phyloP scores from a whole-genome alignment of 345 rosid genomes.

The Bretschneidera sinensis region DNA sequence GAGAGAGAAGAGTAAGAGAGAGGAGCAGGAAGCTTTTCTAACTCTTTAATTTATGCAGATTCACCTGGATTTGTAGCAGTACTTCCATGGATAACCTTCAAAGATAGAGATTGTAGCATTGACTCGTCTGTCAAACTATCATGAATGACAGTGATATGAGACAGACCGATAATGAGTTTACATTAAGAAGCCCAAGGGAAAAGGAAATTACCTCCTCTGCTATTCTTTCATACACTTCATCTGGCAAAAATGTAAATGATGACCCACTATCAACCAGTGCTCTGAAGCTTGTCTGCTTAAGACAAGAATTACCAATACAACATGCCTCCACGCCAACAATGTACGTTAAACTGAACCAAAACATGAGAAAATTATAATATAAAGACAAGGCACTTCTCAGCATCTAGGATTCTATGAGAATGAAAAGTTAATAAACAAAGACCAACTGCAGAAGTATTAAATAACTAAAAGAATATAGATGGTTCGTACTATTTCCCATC shows the following conservation, averaged over 20 bases:
- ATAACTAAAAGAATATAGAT: constrained; percentile 3
- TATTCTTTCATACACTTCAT: constrained; percentile 42
- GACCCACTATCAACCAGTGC: constrained; percentile 78
- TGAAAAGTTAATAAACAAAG: neutral
- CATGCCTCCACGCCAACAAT: constrained; percentile 66
- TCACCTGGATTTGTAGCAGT: constrained; percentile 81
- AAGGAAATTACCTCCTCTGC: constrained; percentile 48
- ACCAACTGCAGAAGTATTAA: neutral
- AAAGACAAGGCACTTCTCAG: neutral
- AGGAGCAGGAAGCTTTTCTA: neutral
- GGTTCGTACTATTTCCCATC: constrained; percentile 57
- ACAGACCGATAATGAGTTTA: constrained; percentile 2
- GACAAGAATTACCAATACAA: constrained; percentile 70
- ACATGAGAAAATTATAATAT: constrained; percentile 8
- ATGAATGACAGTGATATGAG: constrained; percentile 12
- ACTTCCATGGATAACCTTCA: constrained; percentile 56
- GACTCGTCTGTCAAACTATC: constrained; percentile 57
- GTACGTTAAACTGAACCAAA: constrained; percentile 49
- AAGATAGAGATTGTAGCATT: constrained; percentile 44
- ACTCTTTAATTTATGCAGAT: constrained; percentile 12
- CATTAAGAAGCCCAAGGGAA: neutral
- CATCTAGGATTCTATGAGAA: constrained; percentile 1
- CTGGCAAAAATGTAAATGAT: constrained; percentile 79
- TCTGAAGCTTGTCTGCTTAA: constrained; percentile 47
- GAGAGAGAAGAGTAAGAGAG: too few species aligned